These are phyloP conservation scores for Annona cherimola DNA, from an alignment of 164 flowering plant species.

Conservation along the genomic window DNA sequence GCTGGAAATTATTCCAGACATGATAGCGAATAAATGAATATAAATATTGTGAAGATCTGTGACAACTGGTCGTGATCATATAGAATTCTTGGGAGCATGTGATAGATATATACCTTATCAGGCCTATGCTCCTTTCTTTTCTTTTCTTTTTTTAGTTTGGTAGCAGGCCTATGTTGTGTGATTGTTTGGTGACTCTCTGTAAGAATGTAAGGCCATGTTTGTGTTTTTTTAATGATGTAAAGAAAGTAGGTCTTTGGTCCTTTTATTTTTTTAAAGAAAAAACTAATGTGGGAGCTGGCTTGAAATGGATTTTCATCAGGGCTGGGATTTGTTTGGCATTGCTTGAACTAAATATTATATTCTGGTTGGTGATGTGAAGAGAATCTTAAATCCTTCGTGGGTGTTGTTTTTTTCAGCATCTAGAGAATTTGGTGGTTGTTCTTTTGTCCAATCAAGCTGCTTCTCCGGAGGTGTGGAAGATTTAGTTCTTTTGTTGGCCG, in stretches of 20 bases:
- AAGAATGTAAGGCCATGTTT: background rate
- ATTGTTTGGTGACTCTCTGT: background rate
- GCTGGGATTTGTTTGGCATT: slow-evolving; percentile 1
- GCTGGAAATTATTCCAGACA: background rate
- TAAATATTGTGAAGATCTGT: background rate
- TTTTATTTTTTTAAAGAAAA: background rate
- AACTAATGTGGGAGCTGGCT: background rate
- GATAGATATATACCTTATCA: slow-evolving; percentile 3
- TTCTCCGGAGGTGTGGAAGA: background rate
- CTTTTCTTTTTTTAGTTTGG: too few relatives aligned
- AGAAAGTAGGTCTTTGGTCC: background rate
- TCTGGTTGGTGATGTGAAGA: background rate
- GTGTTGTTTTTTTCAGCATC: background rate
- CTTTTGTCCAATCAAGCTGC: background rate
- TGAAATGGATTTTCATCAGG: slow-evolving; percentile 4
- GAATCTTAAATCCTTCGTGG: slow-evolving; percentile 6
- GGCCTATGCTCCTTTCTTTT: background rate
- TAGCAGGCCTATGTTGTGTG: background rate
- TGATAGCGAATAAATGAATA: background rate
- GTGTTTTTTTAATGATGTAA: background rate
- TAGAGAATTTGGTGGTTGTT: slow-evolving; percentile 3
- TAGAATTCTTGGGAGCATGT: slow-evolving; percentile 8
- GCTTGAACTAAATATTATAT: slow-evolving; percentile 1
- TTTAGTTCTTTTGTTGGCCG: background rate
- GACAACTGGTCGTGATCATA: slow-evolving; percentile 5